A percentile compares a stretch with the other conserved stretches of the same genome.
Evolutionary conservation across 306 rosid species (phyloP).

Genomic region (Luffa acutangula): DNA sequence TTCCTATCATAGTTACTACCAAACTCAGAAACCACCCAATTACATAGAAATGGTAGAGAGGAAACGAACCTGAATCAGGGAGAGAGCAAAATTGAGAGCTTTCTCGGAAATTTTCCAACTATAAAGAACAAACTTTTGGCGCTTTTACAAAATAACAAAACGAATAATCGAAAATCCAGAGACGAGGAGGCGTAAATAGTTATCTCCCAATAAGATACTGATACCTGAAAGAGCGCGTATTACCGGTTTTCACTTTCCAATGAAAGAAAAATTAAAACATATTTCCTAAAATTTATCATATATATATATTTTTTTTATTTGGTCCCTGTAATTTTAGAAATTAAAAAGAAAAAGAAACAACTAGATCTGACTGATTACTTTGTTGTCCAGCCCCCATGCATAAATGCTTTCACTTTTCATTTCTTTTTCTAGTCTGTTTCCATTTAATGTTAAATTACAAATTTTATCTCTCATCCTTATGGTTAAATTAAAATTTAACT

Average conservation of each 20-base stretch:
- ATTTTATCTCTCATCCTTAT: too few relatives aligned
- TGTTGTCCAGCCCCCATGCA: too few relatives aligned
- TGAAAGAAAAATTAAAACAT: neutral
- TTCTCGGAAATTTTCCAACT: neutral
- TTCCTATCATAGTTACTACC: neutral
- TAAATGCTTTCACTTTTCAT: too few relatives aligned
- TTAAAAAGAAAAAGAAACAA: too few relatives aligned
- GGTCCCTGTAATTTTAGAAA: too few relatives aligned
- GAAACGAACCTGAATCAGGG: neutral
- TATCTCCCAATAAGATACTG: neutral
- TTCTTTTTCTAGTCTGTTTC: too few relatives aligned
- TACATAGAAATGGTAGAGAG: neutral
- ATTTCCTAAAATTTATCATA: too few relatives aligned
- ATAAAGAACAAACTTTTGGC: neutral
- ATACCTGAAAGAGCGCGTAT: neutral
- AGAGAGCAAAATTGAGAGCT: neutral
- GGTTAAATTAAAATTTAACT: too few relatives aligned
- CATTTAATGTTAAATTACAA: too few relatives aligned
- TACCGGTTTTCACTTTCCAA: neutral
- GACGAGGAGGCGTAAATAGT: neutral
- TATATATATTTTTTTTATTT: too few relatives aligned
- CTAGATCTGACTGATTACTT: too few relatives aligned
- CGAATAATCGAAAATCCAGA: neutral
- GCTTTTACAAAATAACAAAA: neutral
- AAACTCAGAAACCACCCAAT: neutral